These are phyloP conservation scores for Ilex aquifolium DNA, from an alignment of 257 asterid genomes.

Conservation along the genomic window DNA sequence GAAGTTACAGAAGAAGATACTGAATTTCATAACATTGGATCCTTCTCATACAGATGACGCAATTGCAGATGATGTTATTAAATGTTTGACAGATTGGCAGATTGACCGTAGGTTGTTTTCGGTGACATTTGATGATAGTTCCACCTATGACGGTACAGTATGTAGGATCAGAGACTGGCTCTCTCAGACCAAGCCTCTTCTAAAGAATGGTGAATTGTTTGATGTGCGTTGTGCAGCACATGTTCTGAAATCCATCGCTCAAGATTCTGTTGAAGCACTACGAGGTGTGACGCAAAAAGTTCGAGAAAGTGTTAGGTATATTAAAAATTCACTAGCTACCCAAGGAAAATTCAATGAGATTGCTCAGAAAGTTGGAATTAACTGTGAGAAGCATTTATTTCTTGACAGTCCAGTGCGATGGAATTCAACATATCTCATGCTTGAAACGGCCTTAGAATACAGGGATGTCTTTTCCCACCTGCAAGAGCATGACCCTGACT, in stretches of 20 bases:
- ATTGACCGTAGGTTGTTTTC: slow-evolving; percentile 76
- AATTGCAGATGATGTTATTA: slow-evolving; percentile 66
- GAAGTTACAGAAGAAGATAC: slow-evolving; percentile 83
- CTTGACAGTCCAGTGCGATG: slow-evolving; percentile 72
- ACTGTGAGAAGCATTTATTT: slow-evolving; percentile 43
- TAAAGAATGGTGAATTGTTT: slow-evolving; percentile 71
- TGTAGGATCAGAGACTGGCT: slow-evolving; percentile 74
- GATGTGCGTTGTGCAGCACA: slow-evolving; percentile 67
- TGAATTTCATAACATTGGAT: slow-evolving; percentile 65
- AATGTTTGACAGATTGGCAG: slow-evolving; percentile 75
- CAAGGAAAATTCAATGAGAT: slow-evolving; percentile 60
- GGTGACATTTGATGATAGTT: slow-evolving; percentile 75
- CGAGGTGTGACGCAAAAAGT: slow-evolving; percentile 53
- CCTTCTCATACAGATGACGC: slow-evolving; percentile 62
- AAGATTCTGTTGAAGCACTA: slow-evolving; percentile 57
- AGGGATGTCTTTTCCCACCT: slow-evolving; percentile 55
- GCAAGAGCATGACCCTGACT: slow-evolving; percentile 63
- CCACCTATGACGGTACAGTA: slow-evolving; percentile 53
- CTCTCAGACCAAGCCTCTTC: slow-evolving; percentile 60
- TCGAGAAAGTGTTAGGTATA: slow-evolving; percentile 65
- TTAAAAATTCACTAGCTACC: slow-evolving; percentile 59
- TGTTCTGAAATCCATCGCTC: slow-evolving; percentile 64
- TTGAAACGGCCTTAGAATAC: slow-evolving; percentile 67
- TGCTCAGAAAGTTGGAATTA: slow-evolving; percentile 59
- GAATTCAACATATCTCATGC: slow-evolving; percentile 77